phyloP scores from a whole-genome alignment of 2,329 filamentous ascomycete species.

The Cercospora janseana region DNA sequence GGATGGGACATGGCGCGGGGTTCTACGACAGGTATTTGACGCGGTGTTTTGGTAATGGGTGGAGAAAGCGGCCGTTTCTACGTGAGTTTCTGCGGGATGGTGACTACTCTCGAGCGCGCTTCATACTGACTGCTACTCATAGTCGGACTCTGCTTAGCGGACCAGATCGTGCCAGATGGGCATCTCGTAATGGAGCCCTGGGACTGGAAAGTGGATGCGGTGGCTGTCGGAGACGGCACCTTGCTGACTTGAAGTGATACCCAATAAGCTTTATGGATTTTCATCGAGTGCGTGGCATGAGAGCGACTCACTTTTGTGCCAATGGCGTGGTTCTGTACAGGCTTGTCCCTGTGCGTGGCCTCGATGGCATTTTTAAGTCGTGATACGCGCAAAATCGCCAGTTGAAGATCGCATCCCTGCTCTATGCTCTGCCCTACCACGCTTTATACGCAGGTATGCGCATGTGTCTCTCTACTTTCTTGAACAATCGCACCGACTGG shows the following conservation, averaged over 20 bases:
- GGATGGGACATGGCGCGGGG: constrained; percentile 90
- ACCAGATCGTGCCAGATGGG: constrained; percentile 71
- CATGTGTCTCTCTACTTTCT: too few relatives aligned
- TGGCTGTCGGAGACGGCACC: constrained; percentile 36
- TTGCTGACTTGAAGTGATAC: constrained; percentile 58
- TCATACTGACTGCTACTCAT: constrained; percentile 15
- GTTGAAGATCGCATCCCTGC: too few relatives aligned
- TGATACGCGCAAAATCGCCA: not conserved
- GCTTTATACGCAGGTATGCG: too few relatives aligned
- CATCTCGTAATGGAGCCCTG: constrained; percentile 72
- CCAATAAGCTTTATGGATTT: constrained; percentile 57
- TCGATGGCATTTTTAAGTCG: not conserved
- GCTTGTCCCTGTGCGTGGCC: too few relatives aligned
- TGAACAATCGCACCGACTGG: too few relatives aligned
- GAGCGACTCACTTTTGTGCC: constrained; percentile 15
- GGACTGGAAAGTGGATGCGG: constrained; percentile 76
- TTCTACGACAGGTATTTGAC: constrained; percentile 95
- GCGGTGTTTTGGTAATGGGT: constrained; percentile 56
- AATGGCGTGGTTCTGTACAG: not conserved
- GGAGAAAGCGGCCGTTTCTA: constrained; percentile 55
- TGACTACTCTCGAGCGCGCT: not conserved
- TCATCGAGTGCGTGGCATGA: constrained; percentile 15
- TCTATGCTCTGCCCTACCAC: too few relatives aligned
- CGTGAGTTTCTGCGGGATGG: constrained; percentile 46
- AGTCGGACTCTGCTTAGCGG: constrained; percentile 79